Evolutionary conservation across 768 basidiomycete species (phyloP).

Genomic region (Heimioporus sp.): DNA sequence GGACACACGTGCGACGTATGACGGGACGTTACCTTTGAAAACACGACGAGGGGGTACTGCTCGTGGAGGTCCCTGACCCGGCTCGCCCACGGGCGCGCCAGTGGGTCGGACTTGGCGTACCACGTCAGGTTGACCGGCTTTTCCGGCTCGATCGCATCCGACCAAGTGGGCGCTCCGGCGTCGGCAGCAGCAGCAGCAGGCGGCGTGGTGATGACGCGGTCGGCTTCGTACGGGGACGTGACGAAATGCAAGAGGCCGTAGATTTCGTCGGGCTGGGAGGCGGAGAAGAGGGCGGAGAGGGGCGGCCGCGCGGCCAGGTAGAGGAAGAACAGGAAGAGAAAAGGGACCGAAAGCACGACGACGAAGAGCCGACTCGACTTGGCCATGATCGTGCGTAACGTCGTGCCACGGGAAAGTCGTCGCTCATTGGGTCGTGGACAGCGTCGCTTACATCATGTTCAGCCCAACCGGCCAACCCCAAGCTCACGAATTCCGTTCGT

Average conservation of each 20-base stretch:
- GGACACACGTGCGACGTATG: too few species aligned
- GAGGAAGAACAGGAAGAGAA: conserved; percentile 37
- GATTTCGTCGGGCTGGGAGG: conserved; percentile 52
- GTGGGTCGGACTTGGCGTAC: conserved; percentile 35
- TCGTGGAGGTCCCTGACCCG: conserved; percentile 42
- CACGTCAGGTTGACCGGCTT: conserved; percentile 48
- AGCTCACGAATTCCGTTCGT: too few species aligned
- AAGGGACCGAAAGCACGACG: conserved; percentile 36
- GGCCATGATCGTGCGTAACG: conserved; percentile 6
- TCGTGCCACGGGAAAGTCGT: too few species aligned
- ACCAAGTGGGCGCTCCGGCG: neutral
- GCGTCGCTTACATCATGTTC: too few species aligned
- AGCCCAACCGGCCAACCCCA: too few species aligned
- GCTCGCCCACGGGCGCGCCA: conserved; percentile 13
- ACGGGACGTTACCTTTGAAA: conserved; percentile 63
- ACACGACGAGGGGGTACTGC: conserved; percentile 67
- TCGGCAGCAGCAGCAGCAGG: too few species aligned
- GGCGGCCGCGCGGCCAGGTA: conserved; percentile 36
- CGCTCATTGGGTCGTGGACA: too few species aligned
- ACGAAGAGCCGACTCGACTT: conserved; percentile 43
- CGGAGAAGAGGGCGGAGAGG: conserved; percentile 34
- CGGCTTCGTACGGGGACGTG: conserved; percentile 36
- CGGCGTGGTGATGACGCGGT: conserved; percentile 7
- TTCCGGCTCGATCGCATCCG: conserved; percentile 44
- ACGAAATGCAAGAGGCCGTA: conserved; percentile 71